Percentiles rank a stretch among this genome's conserved stretches.
phyloP scores from a whole-genome alignment of 345 rosid species.

The Viola odorata region DNA sequence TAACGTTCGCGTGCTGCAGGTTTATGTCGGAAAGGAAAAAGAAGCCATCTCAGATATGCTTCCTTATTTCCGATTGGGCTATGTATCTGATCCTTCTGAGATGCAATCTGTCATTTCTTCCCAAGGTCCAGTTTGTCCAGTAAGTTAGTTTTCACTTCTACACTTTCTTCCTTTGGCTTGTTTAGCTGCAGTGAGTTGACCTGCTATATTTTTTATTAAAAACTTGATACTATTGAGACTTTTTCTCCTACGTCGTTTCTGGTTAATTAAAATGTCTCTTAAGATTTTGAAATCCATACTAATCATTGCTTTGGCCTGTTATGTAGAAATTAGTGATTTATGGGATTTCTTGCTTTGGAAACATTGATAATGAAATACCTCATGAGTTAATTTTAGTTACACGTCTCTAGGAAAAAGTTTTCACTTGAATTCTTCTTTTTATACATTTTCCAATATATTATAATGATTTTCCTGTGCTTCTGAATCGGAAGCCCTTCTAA shows the following conservation, averaged over 20 bases:
- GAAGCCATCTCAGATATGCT: constrained; percentile 82
- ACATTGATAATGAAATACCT: constrained; percentile 5
- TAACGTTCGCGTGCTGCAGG: constrained; percentile 34
- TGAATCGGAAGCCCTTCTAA: background rate
- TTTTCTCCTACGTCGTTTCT: background rate
- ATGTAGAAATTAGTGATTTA: constrained; percentile 1
- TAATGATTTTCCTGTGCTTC: constrained; percentile 4
- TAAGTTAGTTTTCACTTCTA: constrained; percentile 30
- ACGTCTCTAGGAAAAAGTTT: constrained; percentile 2
- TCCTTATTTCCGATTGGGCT: constrained; percentile 84
- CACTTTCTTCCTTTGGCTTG: background rate
- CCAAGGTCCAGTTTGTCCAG: constrained; percentile 90
- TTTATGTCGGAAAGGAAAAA: constrained; percentile 75
- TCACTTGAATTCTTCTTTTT: constrained; percentile 3
- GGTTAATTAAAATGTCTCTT: constrained; percentile 1
- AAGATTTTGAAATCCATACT: background rate
- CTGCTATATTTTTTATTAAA: background rate
- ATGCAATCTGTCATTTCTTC: constrained; percentile 93
- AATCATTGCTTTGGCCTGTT: background rate
- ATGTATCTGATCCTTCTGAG: constrained; percentile 83
- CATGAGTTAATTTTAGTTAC: constrained; percentile 1
- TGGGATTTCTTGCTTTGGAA: background rate
- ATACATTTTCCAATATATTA: background rate
- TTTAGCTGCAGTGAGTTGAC: background rate
- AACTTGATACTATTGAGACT: background rate